Conservation (phyloP, 306 rosid species). For the Casuarina equisetifolia region DNA sequence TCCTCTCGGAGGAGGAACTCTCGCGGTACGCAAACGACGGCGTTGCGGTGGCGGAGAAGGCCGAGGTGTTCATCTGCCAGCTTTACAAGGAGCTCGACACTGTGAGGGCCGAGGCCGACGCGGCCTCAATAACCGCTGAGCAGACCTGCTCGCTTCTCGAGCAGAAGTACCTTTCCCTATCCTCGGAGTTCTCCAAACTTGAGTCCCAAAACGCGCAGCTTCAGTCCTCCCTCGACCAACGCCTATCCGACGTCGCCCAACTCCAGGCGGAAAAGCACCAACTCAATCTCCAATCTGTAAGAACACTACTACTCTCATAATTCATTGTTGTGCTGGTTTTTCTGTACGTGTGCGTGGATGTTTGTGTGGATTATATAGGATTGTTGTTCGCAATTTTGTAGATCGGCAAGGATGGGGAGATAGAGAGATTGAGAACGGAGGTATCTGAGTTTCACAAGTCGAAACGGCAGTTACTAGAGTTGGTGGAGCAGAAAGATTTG, state of each 20-base stretch:
- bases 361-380: background rate
- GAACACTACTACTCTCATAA: background rate
- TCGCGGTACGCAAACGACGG: constrained; percentile 57
- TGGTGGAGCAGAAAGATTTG: constrained; percentile 66
- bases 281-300: constrained; percentile 56
- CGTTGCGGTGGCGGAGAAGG: constrained; percentile 61
- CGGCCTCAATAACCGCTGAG: constrained; percentile 83
- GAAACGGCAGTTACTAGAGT: constrained; percentile 74
- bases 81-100: constrained; percentile 78
- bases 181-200: constrained; percentile 77
- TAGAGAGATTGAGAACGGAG: constrained; percentile 75
- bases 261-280: constrained; percentile 63
- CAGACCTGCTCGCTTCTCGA: constrained; percentile 92
- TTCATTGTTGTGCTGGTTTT: background rate
- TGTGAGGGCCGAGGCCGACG: constrained; percentile 73
- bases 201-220: constrained; percentile 59
- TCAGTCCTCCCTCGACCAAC: constrained; percentile 61
- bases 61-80: constrained; percentile 74
- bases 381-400: constrained; percentile 29
- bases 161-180: constrained; percentile 79
- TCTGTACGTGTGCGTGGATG: background rate
- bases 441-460: constrained; percentile 76
- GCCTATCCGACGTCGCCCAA: constrained; percentile 53
- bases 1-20: constrained; percentile 87
- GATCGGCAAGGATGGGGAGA: constrained; percentile 87